Evolutionary conservation across 75 land plant species (phyloP), one percentile per base, ranked within the genome.

Genomic region (Ceratopteris richardii): DNA sequence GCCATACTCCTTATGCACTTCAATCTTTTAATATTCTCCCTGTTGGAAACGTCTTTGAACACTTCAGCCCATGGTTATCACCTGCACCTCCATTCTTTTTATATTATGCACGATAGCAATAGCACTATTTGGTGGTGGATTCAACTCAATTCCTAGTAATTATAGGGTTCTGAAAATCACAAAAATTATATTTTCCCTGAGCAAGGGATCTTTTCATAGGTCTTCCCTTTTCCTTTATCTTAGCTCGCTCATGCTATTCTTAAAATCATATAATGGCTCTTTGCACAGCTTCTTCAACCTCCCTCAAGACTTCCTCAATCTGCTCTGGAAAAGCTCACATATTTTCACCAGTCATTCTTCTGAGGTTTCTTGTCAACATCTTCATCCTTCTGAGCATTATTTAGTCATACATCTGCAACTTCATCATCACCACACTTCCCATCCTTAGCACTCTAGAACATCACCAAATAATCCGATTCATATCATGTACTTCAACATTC

Each of bases 121-220:
- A 44, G 96, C 98, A 57, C 79, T 75, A 19, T 68, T 65, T 29
- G 91, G 66, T 36, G 96, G 88, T 57, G 98, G 98, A 53, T 77
- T 79, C 58, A 94, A 51, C 98, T 77, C 74, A 71, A 92, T 70
- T 19, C 84, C 86, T 16, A 88, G 86, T 58, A 92, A 44, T 13
- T 77, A 37, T 54, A 92, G 85, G 16, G 89, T 80, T 24, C 74
- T 82, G 43, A 92, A n/a, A 88, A 46, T 82, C 78, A 72, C 68
- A 63, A 51, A 92, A 92, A 1, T 77, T 73, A 29, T 92, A 88
- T 46, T 64, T 44, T 19, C 97, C 97, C 54, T 70, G 62, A 31
- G 97, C 94, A 33, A 92, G 78, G 61, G 66, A 64, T 50, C 66
- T 46, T 18, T 55, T 20, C 10, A 43, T 18, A 6, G 65, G 56